Evolutionary conservation across 192 early-diverging fungal species (phyloP), one percentile per base, ranked within the genome.

Genomic region (Coemansia sp.): DNA sequence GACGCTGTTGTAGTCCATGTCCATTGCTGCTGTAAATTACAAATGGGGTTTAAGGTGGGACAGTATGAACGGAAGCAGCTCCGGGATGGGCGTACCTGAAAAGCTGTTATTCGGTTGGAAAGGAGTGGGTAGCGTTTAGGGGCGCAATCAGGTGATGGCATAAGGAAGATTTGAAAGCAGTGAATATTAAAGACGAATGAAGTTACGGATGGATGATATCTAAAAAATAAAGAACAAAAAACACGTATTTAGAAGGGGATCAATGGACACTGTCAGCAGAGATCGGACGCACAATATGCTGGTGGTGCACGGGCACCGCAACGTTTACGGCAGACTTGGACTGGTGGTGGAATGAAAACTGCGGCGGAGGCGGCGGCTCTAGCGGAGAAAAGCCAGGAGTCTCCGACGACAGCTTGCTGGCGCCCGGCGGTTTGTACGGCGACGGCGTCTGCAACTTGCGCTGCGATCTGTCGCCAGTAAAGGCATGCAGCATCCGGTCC

Each of bases 401-500:
- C 2, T 58, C 71, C 7, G 52, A 25, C 36, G 62, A 61, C 48
- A 44, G 57, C 37, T 57, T 62, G 44, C 52, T 40, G n/a, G 57
- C 30, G 0, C 41, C 69, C 8, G 34, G 28, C 9, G 62, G 42
- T 14, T 10, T 50, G 17, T 31, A 36, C 25, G 60, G 53, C 33
- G 31, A 36, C 33, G 60, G 58, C 33, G 31, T 60, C 13, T 53
- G 45, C 60, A 45, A 31, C n/a, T 52, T 40, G 11, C 61, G 68
- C n/a, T 57, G 29, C 25, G 33, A 22, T 29, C 65, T 30, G 27
- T 68, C 65, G 8, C 61, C 58, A 28, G 62, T 55, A 42, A 79
- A 72, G 10, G 75, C 75, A 19, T 63, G 61, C 0, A 72, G 28
- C 70, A 79, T 59, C 30, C 70, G 69, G 30, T 72, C 70, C 44